phyloP scores from a whole-genome alignment of 2,329 filamentous ascomycete genomes.

The Hypoxylon sp. region DNA sequence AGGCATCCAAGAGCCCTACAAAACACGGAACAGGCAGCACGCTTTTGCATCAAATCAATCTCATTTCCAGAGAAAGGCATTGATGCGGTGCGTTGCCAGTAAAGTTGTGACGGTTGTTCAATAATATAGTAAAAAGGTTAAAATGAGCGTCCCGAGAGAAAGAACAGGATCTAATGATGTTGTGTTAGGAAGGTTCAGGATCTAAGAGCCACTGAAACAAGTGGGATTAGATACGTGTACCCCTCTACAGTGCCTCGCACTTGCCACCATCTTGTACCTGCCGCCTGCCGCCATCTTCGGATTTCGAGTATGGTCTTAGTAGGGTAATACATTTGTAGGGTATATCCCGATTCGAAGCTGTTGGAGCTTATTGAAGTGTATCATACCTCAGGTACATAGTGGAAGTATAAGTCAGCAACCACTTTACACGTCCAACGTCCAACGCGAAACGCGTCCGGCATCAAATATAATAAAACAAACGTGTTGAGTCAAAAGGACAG shows the following conservation, averaged over 20 bases:
- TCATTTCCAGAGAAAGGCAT: neutral
- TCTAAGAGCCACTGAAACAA: no score
- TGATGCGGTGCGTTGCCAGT: neutral
- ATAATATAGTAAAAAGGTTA: slow-evolving; percentile 3
- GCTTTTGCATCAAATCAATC: neutral
- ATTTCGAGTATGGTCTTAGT: slow-evolving; percentile 1
- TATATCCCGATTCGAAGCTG: neutral
- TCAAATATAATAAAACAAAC: neutral
- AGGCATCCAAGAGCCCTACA: slow-evolving; percentile 15
- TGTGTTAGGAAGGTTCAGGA: no score
- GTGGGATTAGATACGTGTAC: no score
- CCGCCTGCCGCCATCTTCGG: neutral
- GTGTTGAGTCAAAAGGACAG: neutral
- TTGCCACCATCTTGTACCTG: no score
- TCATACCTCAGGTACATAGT: no score
- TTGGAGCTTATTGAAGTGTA: neutral
- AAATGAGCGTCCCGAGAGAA: neutral
- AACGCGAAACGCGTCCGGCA: slow-evolving; percentile 2
- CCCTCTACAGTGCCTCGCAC: no score
- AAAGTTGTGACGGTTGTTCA: neutral
- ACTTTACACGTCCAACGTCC: slow-evolving; percentile 12
- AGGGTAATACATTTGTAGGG: no score
- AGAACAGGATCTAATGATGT: no score
- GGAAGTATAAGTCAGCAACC: slow-evolving; percentile 3
- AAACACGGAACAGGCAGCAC: neutral